A percentile compares a stretch with the other conserved stretches of the same genome.
These are phyloP conservation scores for Pseudozyma thailandica DNA, from an alignment of 1,284 basidiomycete genomes.

Conservation along the genomic window DNA sequence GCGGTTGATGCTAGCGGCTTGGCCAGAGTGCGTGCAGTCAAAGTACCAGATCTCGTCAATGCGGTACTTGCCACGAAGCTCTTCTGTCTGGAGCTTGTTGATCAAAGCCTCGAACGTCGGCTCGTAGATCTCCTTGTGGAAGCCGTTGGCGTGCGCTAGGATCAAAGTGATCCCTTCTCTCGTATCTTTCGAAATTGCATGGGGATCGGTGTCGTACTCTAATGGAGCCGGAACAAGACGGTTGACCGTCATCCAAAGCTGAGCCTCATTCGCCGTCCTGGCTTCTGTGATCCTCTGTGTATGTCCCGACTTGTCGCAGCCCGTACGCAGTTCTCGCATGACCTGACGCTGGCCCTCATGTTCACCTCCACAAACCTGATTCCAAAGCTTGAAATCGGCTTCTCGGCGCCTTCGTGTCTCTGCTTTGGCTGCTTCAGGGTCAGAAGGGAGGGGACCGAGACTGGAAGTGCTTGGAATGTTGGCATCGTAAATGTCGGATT, in stretches of 20 bases:
- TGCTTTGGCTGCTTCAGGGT: conserved; percentile 36
- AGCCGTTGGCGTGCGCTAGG: conserved; percentile 81
- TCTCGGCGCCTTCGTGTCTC: conserved; percentile 43
- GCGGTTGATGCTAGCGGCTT: conserved; percentile 77
- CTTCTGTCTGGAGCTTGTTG: conserved; percentile 30
- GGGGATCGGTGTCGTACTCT: conserved; percentile 12
- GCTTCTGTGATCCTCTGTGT: conserved; percentile 30
- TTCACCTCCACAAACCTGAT: conserved; percentile 20
- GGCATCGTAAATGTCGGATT: conserved; percentile 41
- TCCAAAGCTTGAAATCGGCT: conserved; percentile 36
- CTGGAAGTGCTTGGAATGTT: conserved; percentile 21
- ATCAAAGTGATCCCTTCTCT: conserved; percentile 74
- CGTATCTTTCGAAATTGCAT: conserved; percentile 3
- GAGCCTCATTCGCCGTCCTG: conserved; percentile 29
- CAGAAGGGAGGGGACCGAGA: conserved; percentile 23
- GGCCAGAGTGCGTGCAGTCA: conserved; percentile 82
- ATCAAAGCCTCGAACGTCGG: conserved; percentile 73
- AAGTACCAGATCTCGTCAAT: conserved; percentile 83
- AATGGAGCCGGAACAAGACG: conserved; percentile 32
- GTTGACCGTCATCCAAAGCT: conserved; percentile 45
- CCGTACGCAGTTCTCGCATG: conserved; percentile 21
- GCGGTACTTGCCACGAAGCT: conserved; percentile 22
- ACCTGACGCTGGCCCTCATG: conserved; percentile 12
- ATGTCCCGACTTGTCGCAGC: conserved; percentile 19
- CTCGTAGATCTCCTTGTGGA: conserved; percentile 84